Percentiles rank a stretch among this genome's conserved stretches.
Evolutionary conservation across 2,329 filamentous ascomycete species (phyloP).

Genomic region (Huntiella decipiens): DNA sequence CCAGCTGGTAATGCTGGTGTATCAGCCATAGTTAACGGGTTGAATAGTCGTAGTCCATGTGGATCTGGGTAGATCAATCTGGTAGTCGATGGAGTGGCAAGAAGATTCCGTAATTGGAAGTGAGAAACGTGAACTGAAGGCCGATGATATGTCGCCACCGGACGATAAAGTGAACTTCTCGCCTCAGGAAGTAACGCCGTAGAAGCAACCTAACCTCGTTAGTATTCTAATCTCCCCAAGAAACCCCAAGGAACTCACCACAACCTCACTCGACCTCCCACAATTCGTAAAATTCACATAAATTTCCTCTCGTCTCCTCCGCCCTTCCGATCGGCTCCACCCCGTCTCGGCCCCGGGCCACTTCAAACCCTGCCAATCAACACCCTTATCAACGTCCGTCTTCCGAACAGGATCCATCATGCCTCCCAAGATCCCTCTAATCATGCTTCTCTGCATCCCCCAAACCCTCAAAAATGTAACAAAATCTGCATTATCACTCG

Average conservation of each 20-base stretch:
- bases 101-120: constrained; percentile 45
- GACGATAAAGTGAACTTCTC: too few species aligned
- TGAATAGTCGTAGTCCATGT: constrained; percentile 30
- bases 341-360: constrained; percentile 26
- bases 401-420: not conserved
- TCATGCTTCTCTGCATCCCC: constrained; percentile 13
- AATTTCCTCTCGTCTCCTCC: constrained; percentile 25
- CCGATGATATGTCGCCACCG: too few species aligned
- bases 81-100: constrained; percentile 36
- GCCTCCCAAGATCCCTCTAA: not conserved
- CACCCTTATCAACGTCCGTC: constrained; percentile 28
- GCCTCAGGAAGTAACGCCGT: too few species aligned
- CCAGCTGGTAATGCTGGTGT: constrained; percentile 27
- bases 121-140: constrained; percentile 35
- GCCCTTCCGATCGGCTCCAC: constrained; percentile 31
- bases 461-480: constrained; percentile 32
- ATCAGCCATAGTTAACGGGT: constrained; percentile 27
- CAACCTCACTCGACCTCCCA: constrained; percentile 12
- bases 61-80: constrained; percentile 37
- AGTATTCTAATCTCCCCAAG: too few species aligned
- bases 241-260: too few species aligned
- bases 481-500: constrained; percentile 30
- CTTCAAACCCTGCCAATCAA: constrained; percentile 40
- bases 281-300: constrained; percentile 42
- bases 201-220: too few species aligned